A percentile compares a stretch with the other conserved stretches of the same genome.
Conservation (phyloP, 2,329 filamentous ascomycete genomes). For the Paracorniculantispora psalliotae region DNA sequence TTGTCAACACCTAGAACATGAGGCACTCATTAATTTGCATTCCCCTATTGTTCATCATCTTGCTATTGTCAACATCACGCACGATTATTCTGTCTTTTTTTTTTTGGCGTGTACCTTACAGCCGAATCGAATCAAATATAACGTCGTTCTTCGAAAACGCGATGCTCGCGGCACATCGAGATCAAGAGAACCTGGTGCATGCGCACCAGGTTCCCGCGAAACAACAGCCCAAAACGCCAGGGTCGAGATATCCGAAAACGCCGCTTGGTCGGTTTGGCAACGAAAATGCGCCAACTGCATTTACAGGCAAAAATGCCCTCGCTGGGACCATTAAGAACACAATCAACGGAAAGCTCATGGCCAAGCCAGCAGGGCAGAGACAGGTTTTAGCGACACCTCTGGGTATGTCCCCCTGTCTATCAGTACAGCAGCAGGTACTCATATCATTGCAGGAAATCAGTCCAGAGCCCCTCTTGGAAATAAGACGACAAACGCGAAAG, state of each 20-base stretch:
- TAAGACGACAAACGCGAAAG: conserved; percentile 96
- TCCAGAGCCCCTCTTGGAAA: conserved; percentile 78
- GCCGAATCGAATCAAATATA: neutral
- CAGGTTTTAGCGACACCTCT: conserved; percentile 70
- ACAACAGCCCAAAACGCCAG: conserved; percentile 77
- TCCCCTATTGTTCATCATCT: neutral
- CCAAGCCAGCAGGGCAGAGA: conserved; percentile 43
- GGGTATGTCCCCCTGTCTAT: conserved; percentile 49
- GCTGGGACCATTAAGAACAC: conserved; percentile 46
- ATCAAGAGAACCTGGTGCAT: conserved; percentile 85
- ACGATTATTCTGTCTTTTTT: too few species aligned
- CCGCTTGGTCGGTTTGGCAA: conserved; percentile 65
- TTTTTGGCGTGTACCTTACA: too few species aligned
- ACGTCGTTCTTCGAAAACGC: neutral
- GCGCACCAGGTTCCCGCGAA: conserved; percentile 70
- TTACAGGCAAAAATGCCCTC: conserved; percentile 38
- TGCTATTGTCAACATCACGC: neutral
- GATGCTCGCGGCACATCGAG: conserved; percentile 73
- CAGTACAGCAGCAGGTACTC: neutral
- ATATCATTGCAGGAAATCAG: conserved; percentile 33
- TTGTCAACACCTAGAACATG: neutral
- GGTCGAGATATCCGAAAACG: conserved; percentile 71
- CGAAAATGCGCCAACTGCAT: conserved; percentile 61
- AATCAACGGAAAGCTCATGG: conserved; percentile 36
- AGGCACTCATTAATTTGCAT: neutral